Conservation (phyloP, 179 eudicot species). For the Silene vulgaris region DNA sequence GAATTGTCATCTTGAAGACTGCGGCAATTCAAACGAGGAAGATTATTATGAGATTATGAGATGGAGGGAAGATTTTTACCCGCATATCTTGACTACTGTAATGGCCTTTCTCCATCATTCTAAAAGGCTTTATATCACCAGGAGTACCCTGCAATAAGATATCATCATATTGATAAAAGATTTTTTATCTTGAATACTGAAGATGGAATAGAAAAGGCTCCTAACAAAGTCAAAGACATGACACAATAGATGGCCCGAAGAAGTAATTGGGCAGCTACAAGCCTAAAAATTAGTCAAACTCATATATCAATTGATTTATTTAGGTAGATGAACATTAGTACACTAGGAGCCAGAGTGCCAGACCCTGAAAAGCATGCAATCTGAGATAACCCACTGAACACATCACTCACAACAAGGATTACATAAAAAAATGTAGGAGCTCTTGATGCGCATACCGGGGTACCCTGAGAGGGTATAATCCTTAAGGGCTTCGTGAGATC, state of each 20-base stretch:
- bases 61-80: slow-evolving; percentile 15
- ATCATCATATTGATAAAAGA: slow-evolving; percentile 12
- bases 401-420: not conserved
- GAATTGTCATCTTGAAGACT: too few species aligned
- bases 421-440: slow-evolving; percentile 17
- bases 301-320: not conserved
- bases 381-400: not conserved
- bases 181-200: slow-evolving; percentile 12
- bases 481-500: slow-evolving; percentile 43
- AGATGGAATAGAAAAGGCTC: not conserved
- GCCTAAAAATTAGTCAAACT: not conserved
- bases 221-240: not conserved
- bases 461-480: slow-evolving; percentile 29
- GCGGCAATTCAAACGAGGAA: too few species aligned
- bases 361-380: not conserved
- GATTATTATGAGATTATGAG: too few species aligned
- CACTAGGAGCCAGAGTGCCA: slow-evolving; percentile 2
- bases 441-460: slow-evolving; percentile 28
- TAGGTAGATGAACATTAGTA: not conserved
- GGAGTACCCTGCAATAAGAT: slow-evolving; percentile 31
- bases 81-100: slow-evolving; percentile 25
- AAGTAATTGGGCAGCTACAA: not conserved
- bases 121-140: slow-evolving; percentile 30
- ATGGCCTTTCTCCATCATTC: slow-evolving; percentile 23
- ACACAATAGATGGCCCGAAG: not conserved